A percentile compares a stretch with the other conserved stretches of the same genome.
Evolutionary conservation across 176 grass and related monocot genomes (phyloP).

Genomic region (Raddia guianensis): DNA sequence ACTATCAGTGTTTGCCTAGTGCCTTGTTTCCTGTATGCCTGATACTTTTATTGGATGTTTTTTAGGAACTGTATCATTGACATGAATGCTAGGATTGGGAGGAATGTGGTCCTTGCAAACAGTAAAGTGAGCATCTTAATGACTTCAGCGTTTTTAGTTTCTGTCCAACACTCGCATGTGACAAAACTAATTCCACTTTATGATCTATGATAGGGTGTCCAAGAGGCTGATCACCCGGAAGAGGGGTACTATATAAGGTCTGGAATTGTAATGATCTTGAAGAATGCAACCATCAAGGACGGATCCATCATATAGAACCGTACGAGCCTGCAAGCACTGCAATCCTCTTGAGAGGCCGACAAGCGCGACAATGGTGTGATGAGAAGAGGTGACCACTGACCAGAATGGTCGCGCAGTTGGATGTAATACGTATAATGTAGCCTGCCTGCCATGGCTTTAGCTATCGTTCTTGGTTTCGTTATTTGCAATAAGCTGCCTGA

Average conservation of each 20-base stretch:
- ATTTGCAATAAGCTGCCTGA: constrained; percentile 33
- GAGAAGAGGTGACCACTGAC: neutral
- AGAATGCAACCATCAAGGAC: constrained; percentile 73
- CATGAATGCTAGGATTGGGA: constrained; percentile 75
- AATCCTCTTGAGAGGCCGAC: neutral
- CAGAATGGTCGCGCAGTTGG: neutral
- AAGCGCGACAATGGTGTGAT: neutral
- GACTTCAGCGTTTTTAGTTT: neutral
- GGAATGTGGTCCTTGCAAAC: constrained; percentile 58
- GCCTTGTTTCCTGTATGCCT: neutral
- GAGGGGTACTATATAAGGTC: constrained; percentile 77
- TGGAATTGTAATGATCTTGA: constrained; percentile 55
- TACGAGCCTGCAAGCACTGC: neutral
- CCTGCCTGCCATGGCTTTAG: neutral
- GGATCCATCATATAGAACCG: constrained; percentile 47
- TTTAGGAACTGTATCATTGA: constrained; percentile 85
- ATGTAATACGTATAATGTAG: neutral
- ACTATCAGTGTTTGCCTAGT: neutral
- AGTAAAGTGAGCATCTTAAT: constrained; percentile 46
- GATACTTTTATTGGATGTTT: neutral
- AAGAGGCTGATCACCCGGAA: constrained; percentile 60
- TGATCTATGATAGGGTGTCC: constrained; percentile 51
- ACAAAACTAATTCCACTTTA: neutral
- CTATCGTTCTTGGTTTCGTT: neutral
- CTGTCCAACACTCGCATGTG: neutral